Conservation (phyloP, 2,329 filamentous ascomycete genomes). For the Boeremia exigua region DNA sequence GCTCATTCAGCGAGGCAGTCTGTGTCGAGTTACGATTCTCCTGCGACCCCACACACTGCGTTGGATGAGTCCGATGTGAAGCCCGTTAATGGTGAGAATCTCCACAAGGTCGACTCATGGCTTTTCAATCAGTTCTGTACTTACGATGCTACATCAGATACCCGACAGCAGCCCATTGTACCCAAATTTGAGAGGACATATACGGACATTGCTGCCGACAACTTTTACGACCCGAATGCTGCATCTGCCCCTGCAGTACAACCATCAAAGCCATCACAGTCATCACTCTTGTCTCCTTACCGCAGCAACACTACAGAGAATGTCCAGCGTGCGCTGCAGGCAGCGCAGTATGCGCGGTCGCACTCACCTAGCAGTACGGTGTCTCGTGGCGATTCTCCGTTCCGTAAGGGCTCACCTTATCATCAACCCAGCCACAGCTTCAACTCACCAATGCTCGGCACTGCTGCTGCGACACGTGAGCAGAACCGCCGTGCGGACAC, state of each 20-base stretch:
- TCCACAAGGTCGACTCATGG: constrained; percentile 51
- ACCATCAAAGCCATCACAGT: constrained; percentile 57
- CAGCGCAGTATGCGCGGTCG: constrained; percentile 73
- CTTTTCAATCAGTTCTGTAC: constrained; percentile 72
- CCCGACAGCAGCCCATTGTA: constrained; percentile 48
- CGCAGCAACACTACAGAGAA: constrained; percentile 54
- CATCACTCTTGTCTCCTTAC: constrained; percentile 57
- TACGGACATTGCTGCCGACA: constrained; percentile 83
- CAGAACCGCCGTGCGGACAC: constrained; percentile 68
- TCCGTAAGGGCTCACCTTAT: constrained; percentile 68
- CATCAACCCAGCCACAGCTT: constrained; percentile 53
- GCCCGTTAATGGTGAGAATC: constrained; percentile 62
- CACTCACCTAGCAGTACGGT: constrained; percentile 60
- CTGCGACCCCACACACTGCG: constrained; percentile 64
- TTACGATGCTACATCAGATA: constrained; percentile 63
- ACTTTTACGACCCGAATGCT: constrained; percentile 79
- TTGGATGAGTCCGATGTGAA: constrained; percentile 62
- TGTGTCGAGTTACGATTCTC: constrained; percentile 66
- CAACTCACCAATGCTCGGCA: constrained; percentile 55
- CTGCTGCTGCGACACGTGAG: constrained; percentile 66
- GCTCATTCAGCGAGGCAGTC: constrained; percentile 63
- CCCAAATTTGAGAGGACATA: constrained; percentile 86
- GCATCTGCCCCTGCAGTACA: constrained; percentile 56
- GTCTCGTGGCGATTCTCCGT: constrained; percentile 78
- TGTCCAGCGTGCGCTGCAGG: constrained; percentile 77